Percentiles rank a stretch among this genome's conserved stretches.
These are phyloP conservation scores for Meyerozyma guilliermondii DNA, from an alignment of 1,139 yeast species.

Conservation along the genomic window DNA sequence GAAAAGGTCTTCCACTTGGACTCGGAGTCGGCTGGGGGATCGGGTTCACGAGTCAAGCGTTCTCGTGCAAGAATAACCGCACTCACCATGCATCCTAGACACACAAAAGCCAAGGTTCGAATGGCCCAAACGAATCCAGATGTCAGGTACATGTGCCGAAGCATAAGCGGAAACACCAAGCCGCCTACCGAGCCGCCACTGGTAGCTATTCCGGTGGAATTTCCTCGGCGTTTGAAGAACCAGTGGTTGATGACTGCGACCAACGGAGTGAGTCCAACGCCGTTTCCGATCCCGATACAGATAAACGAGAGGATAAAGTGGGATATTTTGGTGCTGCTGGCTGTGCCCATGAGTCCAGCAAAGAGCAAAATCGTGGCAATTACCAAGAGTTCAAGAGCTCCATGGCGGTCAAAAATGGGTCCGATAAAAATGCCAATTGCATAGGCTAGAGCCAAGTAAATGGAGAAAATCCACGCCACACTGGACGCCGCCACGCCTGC, in stretches of 20 bases:
- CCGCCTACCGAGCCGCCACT: conserved; percentile 67
- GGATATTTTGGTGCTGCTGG: conserved; percentile 42
- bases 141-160: conserved; percentile 44
- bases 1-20: conserved; percentile 2
- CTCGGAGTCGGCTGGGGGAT: background rate
- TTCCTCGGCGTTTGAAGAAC: conserved; percentile 49
- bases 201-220: conserved; percentile 54
- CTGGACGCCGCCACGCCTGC: conserved; percentile 33
- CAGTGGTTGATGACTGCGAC: conserved; percentile 58
- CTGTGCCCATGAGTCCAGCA: conserved; percentile 48
- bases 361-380: conserved; percentile 40
- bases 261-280: conserved; percentile 52
- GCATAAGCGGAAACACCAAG: conserved; percentile 52
- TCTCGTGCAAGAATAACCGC: conserved; percentile 45
- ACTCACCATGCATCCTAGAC: conserved; percentile 33
- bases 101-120: conserved; percentile 48
- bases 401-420: conserved; percentile 43
- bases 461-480: conserved; percentile 18
- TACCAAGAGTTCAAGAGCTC: conserved; percentile 39
- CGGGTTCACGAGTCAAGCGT: conserved; percentile 23
- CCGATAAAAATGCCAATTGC: conserved; percentile 19
- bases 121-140: conserved; percentile 63
- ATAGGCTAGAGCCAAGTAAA: conserved; percentile 12
- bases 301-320: conserved; percentile 54
- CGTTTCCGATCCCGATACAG: conserved; percentile 51